Percentiles rank a stretch among this genome's conserved stretches.
phyloP scores from a whole-genome alignment of 148 eudicot genomes.

The Camellia sinensis region DNA sequence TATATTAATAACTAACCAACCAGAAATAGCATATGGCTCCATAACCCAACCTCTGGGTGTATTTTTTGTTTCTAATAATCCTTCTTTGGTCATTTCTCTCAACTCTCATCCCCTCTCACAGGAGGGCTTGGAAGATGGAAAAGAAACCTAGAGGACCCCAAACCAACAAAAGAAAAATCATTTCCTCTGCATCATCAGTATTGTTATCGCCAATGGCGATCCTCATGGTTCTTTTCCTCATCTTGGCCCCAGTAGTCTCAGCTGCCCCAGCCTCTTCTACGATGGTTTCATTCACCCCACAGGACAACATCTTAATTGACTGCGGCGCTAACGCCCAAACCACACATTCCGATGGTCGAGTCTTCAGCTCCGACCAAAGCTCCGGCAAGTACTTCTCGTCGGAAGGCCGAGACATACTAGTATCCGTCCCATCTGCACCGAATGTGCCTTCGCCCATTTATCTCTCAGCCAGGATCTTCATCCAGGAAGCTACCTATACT shows the following conservation, averaged over 20 bases:
- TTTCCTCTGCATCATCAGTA: neutral
- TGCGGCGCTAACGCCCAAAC: slow-evolving; percentile 54
- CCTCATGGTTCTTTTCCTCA: slow-evolving; percentile 24
- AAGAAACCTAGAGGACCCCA: slow-evolving; percentile 11
- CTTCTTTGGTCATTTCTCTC: neutral
- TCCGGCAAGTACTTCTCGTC: slow-evolving; percentile 37
- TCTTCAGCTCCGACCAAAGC: slow-evolving; percentile 48
- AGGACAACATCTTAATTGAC: slow-evolving; percentile 52
- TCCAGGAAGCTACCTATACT: slow-evolving; percentile 51
- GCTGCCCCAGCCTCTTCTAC: slow-evolving; percentile 7
- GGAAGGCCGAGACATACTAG: slow-evolving; percentile 40
- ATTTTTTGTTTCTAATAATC: neutral
- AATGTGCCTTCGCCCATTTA: slow-evolving; percentile 48
- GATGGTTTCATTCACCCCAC: slow-evolving; percentile 43
- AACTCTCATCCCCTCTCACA: neutral
- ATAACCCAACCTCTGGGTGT: neutral
- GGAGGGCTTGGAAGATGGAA: slow-evolving; percentile 9
- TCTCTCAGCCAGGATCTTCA: slow-evolving; percentile 52
- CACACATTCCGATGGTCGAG: slow-evolving; percentile 44
- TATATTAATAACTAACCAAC: neutral
- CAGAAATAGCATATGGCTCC: neutral
- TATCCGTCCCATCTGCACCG: slow-evolving; percentile 28
- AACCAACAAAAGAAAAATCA: neutral
- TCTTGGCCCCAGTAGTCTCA: neutral
- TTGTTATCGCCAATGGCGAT: slow-evolving; percentile 14